A percentile compares a stretch with the other conserved stretches of the same genome.
Conservation (phyloP, 2,329 filamentous ascomycete species). For the Rutstroemia sydowiana region DNA sequence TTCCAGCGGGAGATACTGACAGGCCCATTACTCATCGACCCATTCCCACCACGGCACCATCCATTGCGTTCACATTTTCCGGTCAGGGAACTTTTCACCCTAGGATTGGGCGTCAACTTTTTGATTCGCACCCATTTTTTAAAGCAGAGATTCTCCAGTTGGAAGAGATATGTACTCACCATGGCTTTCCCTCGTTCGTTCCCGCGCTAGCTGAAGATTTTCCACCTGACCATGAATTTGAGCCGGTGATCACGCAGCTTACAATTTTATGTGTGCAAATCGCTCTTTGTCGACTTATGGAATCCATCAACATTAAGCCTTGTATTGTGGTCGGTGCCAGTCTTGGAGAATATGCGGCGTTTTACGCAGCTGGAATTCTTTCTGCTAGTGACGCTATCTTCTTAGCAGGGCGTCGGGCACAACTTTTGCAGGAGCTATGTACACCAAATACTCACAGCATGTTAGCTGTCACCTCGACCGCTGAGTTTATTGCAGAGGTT, state of each 20-base stretch:
- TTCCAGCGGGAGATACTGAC: background rate
- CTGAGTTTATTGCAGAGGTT: slow-evolving; percentile 14
- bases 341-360: slow-evolving; percentile 48
- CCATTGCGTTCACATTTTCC: slow-evolving; percentile 23
- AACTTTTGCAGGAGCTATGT: slow-evolving; percentile 57
- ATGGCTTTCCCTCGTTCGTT: background rate
- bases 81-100: slow-evolving; percentile 2
- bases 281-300: background rate
- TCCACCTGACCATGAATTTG: background rate
- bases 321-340: slow-evolving; percentile 41
- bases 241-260: background rate
- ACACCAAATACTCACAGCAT: slow-evolving; percentile 58
- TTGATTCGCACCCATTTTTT: background rate
- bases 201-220: background rate
- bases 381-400: slow-evolving; percentile 64
- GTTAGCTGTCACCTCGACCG: slow-evolving; percentile 49
- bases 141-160: background rate
- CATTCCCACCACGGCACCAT: slow-evolving; percentile 20
- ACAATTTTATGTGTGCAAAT: background rate
- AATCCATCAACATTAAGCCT: background rate
- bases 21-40: background rate
- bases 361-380: slow-evolving; percentile 61
- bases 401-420: slow-evolving; percentile 59
- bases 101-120: slow-evolving; percentile 1
- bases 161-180: background rate